Conservation (phyloP, 2,329 filamentous ascomycete species). For the Colletotrichum echinochloae region DNA sequence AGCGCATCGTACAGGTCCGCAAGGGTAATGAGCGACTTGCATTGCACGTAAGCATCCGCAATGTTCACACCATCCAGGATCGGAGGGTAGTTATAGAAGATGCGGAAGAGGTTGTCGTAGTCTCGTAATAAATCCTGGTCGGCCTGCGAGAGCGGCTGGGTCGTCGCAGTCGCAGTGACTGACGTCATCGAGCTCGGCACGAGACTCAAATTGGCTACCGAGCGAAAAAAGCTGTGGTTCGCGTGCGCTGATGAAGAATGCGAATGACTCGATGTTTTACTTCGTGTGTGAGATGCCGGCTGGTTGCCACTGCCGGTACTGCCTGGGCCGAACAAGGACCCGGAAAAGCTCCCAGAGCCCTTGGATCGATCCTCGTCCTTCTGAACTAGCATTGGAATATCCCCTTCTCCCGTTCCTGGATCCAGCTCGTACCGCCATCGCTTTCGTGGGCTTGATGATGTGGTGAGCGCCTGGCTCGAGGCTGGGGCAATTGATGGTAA, state of each 20-base stretch:
- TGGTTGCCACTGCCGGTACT: slow-evolving; percentile 8
- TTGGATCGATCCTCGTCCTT: slow-evolving; percentile 64
- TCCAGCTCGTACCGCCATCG: slow-evolving; percentile 93
- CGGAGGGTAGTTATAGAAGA: slow-evolving; percentile 95
- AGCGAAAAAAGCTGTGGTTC: slow-evolving; percentile 79
- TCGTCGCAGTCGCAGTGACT: slow-evolving; percentile 42
- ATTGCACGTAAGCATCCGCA: slow-evolving; percentile 91
- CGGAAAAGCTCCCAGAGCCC: slow-evolving; percentile 42
- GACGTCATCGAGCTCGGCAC: slow-evolving; percentile 58
- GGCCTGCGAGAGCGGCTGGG: slow-evolving; percentile 63
- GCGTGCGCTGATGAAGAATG: slow-evolving; percentile 61
- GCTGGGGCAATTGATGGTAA: slow-evolving; percentile 29
- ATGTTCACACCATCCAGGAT: slow-evolving; percentile 87
- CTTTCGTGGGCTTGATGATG: slow-evolving; percentile 56
- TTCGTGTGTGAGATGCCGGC: slow-evolving; percentile 54
- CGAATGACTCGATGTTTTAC: slow-evolving; percentile 70
- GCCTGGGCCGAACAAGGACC: slow-evolving; percentile 67
- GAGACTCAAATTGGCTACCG: slow-evolving; percentile 81
- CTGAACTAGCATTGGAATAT: slow-evolving; percentile 90
- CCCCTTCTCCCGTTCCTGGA: slow-evolving; percentile 75
- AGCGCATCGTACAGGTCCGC: slow-evolving; percentile 97
- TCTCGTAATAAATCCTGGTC: slow-evolving; percentile 85
- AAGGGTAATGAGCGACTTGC: slow-evolving; percentile 86
- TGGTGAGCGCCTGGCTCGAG: slow-evolving; percentile 42
- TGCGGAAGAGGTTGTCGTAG: slow-evolving; percentile 95